Conservation (phyloP, 2,329 filamentous ascomycete genomes). For the Pseudogymnoascus pannorum region DNA sequence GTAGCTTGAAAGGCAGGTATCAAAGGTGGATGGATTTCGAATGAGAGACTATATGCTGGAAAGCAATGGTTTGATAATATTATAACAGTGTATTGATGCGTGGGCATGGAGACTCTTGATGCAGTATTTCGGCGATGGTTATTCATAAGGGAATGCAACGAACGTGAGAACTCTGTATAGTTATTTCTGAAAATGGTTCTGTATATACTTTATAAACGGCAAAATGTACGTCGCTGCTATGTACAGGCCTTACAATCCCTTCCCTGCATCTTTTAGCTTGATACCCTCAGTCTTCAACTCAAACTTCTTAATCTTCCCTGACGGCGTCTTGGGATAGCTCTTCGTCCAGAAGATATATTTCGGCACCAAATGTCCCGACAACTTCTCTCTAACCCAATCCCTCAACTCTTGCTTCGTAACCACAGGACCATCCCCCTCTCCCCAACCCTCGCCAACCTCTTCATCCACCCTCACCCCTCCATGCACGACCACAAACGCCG, state of each 20-base stretch:
- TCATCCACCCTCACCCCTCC: slow-evolving; percentile 27
- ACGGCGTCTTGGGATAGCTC: slow-evolving; percentile 88
- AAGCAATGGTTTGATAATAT: background rate
- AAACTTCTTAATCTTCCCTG: slow-evolving; percentile 95
- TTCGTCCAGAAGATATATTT: slow-evolving; percentile 84
- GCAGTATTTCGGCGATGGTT: background rate
- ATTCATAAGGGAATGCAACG: background rate
- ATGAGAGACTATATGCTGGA: background rate
- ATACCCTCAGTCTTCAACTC: slow-evolving; percentile 65
- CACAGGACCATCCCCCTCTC: slow-evolving; percentile 17
- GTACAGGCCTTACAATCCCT: background rate
- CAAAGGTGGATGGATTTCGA: background rate
- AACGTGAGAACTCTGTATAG: background rate
- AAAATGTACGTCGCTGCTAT: background rate
- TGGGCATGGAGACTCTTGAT: background rate
- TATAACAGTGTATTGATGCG: background rate
- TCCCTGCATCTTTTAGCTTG: slow-evolving; percentile 31
- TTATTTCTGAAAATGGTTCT: background rate
- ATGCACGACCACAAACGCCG: slow-evolving; percentile 65
- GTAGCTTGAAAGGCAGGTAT: background rate
- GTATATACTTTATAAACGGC: background rate
- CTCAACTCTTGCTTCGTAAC: slow-evolving; percentile 55
- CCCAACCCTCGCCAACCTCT: slow-evolving; percentile 15
- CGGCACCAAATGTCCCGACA: slow-evolving; percentile 73
- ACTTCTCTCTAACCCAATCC: slow-evolving; percentile 61